phyloP scores from a whole-genome alignment of 1,284 basidiomycete genomes.

The Cryptococcus deneoformans region DNA sequence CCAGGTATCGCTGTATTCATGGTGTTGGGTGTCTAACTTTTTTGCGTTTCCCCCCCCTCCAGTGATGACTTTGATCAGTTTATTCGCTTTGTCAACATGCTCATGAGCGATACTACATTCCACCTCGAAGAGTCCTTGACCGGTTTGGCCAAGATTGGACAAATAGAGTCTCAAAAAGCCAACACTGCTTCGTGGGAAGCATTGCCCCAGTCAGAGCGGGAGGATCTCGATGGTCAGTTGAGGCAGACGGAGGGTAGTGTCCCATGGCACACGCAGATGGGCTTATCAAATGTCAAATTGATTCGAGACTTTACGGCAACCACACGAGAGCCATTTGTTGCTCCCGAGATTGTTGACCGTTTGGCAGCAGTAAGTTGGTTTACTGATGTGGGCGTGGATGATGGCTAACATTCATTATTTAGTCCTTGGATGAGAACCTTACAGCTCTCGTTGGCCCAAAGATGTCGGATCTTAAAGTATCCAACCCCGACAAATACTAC shows the following conservation, averaged over 20 bases:
- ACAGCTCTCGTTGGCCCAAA: constrained; percentile 84
- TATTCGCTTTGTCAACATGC: constrained; percentile 91
- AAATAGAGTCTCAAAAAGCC: constrained; percentile 76
- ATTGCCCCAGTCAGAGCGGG: constrained; percentile 66
- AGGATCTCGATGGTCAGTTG: constrained; percentile 78
- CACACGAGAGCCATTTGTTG: constrained; percentile 89
- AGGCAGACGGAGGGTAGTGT: constrained; percentile 78
- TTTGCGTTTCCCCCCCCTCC: not conserved
- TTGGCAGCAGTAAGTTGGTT: constrained; percentile 78
- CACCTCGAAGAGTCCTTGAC: constrained; percentile 95
- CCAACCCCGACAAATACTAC: constrained; percentile 81
- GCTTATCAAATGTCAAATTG: constrained; percentile 81
- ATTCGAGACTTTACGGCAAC: constrained; percentile 91
- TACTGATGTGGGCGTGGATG: not conserved
- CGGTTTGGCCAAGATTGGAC: constrained; percentile 83
- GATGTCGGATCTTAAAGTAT: constrained; percentile 68
- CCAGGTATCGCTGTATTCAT: not conserved
- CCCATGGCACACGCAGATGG: constrained; percentile 79
- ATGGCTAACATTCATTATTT: not conserved
- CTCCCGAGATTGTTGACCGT: constrained; percentile 92
- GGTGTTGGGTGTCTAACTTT: not conserved
- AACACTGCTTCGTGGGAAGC: constrained; percentile 67
- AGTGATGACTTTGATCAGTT: constrained; percentile 86
- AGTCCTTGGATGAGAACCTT: constrained; percentile 82
- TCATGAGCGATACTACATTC: constrained; percentile 99